Evolutionary conservation across 2,329 filamentous ascomycete species (phyloP).

Genomic region (Fusarium xylarioides): DNA sequence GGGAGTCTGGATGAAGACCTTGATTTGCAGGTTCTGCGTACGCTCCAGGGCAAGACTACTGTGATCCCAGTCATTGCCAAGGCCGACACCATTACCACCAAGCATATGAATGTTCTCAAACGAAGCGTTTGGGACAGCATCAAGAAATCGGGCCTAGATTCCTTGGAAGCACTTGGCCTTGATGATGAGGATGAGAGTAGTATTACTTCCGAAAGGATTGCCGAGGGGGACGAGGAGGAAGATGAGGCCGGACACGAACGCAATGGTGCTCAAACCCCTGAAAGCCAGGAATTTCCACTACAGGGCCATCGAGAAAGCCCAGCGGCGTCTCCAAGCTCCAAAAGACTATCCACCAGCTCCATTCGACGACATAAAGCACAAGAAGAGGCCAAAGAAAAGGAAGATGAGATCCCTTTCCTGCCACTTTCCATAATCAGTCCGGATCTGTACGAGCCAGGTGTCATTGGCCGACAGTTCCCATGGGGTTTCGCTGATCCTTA

Average conservation of each 20-base stretch:
- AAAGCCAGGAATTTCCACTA: slow-evolving; percentile 52
- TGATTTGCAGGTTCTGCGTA: slow-evolving; percentile 88
- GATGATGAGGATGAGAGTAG: slow-evolving; percentile 77
- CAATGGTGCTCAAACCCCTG: slow-evolving; percentile 36
- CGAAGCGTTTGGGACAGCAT: slow-evolving; percentile 89
- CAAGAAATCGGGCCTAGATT: slow-evolving; percentile 86
- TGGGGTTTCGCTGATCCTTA: slow-evolving; percentile 98
- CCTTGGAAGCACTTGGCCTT: slow-evolving; percentile 84
- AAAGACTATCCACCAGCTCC: slow-evolving; percentile 58
- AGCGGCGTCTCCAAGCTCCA: slow-evolving; percentile 50
- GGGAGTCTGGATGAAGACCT: slow-evolving; percentile 86
- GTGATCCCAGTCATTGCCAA: slow-evolving; percentile 97
- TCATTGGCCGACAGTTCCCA: slow-evolving; percentile 87
- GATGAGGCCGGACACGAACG: slow-evolving; percentile 27
- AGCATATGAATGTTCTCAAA: slow-evolving; percentile 93
- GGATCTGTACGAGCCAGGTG: slow-evolving; percentile 83
- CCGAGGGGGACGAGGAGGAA: slow-evolving; percentile 59
- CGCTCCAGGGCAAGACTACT: slow-evolving; percentile 90
- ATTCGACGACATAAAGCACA: slow-evolving; percentile 57
- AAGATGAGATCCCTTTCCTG: slow-evolving; percentile 72
- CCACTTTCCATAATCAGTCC: slow-evolving; percentile 95
- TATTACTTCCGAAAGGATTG: slow-evolving; percentile 62
- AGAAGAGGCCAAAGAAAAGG: slow-evolving; percentile 59
- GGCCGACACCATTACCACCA: slow-evolving; percentile 94
- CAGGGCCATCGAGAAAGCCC: slow-evolving; percentile 46